Evolutionary conservation across 2,329 filamentous ascomycete species (phyloP), one percentile per base, ranked within the genome.

Genomic region (Fusarium chaquense): DNA sequence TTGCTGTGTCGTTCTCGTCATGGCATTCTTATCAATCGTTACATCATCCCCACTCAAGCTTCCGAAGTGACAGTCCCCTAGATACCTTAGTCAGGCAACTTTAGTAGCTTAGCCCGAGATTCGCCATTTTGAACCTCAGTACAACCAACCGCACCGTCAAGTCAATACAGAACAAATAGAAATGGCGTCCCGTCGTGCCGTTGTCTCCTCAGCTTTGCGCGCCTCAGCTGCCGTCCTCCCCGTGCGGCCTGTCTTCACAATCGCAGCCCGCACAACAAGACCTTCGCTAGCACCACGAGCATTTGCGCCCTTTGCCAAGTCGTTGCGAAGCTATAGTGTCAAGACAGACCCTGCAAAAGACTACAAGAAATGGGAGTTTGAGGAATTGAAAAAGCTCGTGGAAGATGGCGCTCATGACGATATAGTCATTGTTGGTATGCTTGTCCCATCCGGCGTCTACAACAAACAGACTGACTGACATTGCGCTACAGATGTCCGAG

Each of bases 401-500:
- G 71, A 64, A 70, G 76, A 28, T 64, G 68, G 62, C 65, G 18
- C 58, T 54, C 35, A 65, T 49, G 32, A 73, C 16, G 30, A 81
- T 7, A 73, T 82, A 28, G 77, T 84, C 46, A 78, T 88, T 47
- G 80, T 89, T 62, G 85, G 85, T 84, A 79, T 38, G 77, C 38
- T 35, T 30, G 10, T 22, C 26, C 20, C 35, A 44, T 26, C 24
- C 5, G 5, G 11, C 18, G 13, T 40, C 4, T 32, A 16, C 24
- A 4, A 15, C 11, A 24, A 11, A 26, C 10, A 45, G 28, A 18
- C 36, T 55, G 33, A 20, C 41, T 65, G 30, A 65, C 24, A 13
- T 44, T 38, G 36, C 13, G 33, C 11, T n/a, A 38, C 62, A 87
- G 92, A 94, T 79, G 87, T 91, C 54, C 92, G 93, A 77, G 92